Evolutionary conservation across 495 filamentous ascomycete species (phyloP).

Genomic region (Bacidia gigantensis): DNA sequence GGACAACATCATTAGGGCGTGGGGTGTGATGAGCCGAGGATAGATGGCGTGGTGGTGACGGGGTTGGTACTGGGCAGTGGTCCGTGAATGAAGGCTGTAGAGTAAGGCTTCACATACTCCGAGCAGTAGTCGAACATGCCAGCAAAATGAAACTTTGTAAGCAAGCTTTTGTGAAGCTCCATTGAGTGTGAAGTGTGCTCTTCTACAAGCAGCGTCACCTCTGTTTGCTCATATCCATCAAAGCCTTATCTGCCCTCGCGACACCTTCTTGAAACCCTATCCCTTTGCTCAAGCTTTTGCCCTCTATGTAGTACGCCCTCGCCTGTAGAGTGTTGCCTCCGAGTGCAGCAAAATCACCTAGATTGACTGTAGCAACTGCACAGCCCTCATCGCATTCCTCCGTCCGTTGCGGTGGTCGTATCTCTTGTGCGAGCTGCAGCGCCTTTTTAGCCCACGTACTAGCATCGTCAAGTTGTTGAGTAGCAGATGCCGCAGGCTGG

Average conservation of each 20-base stretch:
- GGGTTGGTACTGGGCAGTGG: too few relatives aligned
- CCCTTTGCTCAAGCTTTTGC: slow-evolving; percentile 44
- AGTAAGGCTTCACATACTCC: too few relatives aligned
- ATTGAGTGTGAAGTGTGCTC: too few relatives aligned
- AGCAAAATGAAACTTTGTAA: too few relatives aligned
- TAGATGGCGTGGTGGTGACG: too few relatives aligned
- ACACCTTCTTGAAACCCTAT: slow-evolving; percentile 53
- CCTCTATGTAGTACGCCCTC: slow-evolving; percentile 46
- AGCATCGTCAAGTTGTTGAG: slow-evolving; percentile 25
- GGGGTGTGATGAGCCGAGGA: slow-evolving; percentile 69
- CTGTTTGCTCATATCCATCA: slow-evolving; percentile 32
- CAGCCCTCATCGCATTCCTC: slow-evolving; percentile 80
- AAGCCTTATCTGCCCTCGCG: slow-evolving; percentile 40
- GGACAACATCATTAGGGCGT: slow-evolving; percentile 98
- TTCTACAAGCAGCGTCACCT: too few relatives aligned
- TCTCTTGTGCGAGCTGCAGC: slow-evolving; percentile 42
- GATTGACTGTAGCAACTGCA: slow-evolving; percentile 68
- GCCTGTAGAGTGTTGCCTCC: slow-evolving; percentile 52
- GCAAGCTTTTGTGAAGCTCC: too few relatives aligned
- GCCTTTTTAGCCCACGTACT: slow-evolving; percentile 64
- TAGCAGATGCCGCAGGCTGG: slow-evolving; percentile 3
- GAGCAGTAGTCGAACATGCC: too few relatives aligned
- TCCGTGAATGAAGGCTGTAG: too few relatives aligned
- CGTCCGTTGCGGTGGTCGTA: slow-evolving; percentile 46
- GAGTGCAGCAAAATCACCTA: slow-evolving; percentile 69